Percentiles rank a stretch among this genome's conserved stretches.
These are phyloP conservation scores for Talaromyces wortmannii DNA, from an alignment of 495 filamentous ascomycete species.

Conservation along the genomic window DNA sequence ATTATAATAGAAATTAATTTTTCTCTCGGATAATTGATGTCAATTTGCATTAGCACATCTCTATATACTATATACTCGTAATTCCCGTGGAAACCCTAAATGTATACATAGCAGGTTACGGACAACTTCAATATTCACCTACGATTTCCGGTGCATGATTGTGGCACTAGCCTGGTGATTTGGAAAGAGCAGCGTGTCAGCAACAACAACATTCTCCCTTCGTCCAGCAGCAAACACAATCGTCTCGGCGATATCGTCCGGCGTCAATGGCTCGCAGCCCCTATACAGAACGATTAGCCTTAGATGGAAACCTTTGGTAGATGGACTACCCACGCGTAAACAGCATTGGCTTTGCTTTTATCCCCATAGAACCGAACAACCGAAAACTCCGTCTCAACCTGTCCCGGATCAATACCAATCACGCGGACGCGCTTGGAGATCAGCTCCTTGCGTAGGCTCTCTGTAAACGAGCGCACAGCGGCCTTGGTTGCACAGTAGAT, in stretches of 20 bases:
- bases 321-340: constrained; percentile 68
- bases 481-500: constrained; percentile 98
- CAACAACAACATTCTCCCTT: constrained; percentile 93
- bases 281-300: constrained; percentile 28
- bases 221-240: constrained; percentile 86
- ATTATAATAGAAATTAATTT: no score
- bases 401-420: constrained; percentile 91
- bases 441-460: constrained; percentile 81
- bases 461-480: constrained; percentile 83
- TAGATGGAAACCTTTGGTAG: background rate
- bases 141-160: background rate
- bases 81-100: no score
- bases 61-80: no score
- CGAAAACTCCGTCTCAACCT: constrained; percentile 98
- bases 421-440: constrained; percentile 80
- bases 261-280: constrained; percentile 80
- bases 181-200: constrained; percentile 86
- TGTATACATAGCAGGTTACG: no score
- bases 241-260: constrained; percentile 91
- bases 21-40: no score
- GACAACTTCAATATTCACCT: no score
- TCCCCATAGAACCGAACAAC: constrained; percentile 91
- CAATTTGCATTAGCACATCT: no score
- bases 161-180: constrained; percentile 66
- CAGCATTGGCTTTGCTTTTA: constrained; percentile 88